Evolutionary conservation across 2,329 filamentous ascomycete species (phyloP).

Genomic region (Paecilomyces niveus): DNA sequence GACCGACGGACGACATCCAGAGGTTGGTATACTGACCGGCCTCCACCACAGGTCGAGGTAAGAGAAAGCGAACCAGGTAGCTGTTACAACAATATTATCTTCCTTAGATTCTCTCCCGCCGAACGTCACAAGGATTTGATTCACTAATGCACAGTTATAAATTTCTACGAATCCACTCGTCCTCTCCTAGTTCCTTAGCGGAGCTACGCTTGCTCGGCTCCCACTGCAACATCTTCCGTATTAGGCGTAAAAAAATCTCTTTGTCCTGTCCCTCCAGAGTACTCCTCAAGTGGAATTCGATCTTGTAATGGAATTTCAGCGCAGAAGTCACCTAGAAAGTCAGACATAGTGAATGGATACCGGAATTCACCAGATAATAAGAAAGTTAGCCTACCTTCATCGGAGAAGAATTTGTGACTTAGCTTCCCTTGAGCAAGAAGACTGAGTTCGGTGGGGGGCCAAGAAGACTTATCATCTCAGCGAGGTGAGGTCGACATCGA

Average conservation of each 20-base stretch:
- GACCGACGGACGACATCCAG: no score
- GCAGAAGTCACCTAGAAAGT: no score
- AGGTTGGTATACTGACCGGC: no score
- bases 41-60: no score
- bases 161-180: constrained; percentile 20
- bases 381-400: not conserved
- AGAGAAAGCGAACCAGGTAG: no score
- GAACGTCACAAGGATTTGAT: no score
- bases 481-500: constrained; percentile 40
- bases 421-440: constrained; percentile 26
- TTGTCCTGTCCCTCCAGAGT: not conserved
- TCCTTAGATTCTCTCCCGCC: no score
- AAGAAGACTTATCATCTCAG: constrained; percentile 43
- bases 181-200: constrained; percentile 18
- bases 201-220: constrained; percentile 14
- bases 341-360: no score
- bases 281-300: not conserved
- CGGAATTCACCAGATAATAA: no score
- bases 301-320: not conserved
- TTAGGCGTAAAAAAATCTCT: not conserved
- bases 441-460: constrained; percentile 33
- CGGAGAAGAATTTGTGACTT: not conserved
- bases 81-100: no score
- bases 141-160: no score
- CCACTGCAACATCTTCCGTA: not conserved